Evolutionary conservation across 768 basidiomycete species (phyloP).

Genomic region (Suillus hirtellus): DNA sequence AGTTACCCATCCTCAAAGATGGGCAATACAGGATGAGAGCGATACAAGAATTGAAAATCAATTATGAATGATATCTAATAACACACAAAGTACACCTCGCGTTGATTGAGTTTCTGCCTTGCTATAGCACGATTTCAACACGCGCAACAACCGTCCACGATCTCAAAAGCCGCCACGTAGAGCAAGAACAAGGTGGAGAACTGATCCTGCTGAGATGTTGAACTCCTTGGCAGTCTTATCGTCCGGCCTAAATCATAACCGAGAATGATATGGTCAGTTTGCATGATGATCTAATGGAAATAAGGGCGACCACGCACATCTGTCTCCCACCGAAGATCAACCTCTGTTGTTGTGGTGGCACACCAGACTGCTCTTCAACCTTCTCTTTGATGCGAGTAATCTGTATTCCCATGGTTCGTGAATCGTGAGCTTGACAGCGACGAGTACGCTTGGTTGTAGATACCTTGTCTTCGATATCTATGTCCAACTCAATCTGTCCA

Average conservation of each 20-base stretch:
- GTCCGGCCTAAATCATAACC: conserved; percentile 62
- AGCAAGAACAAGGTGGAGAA: conserved; percentile 92
- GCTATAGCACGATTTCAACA: not conserved
- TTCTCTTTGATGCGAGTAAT: conserved; percentile 94
- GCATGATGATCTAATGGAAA: not conserved
- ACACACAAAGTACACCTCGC: conserved; percentile 16
- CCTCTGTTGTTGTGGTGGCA: conserved; percentile 94
- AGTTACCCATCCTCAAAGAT: not conserved
- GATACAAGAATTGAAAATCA: conserved; percentile 3
- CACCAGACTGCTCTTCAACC: conserved; percentile 97
- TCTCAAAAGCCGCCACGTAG: conserved; percentile 81
- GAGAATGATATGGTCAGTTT: not conserved
- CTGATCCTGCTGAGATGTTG: conserved; percentile 81
- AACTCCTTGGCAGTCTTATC: conserved; percentile 87
- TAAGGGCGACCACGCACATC: conserved; percentile 57
- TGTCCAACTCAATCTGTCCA: conserved; percentile 87
- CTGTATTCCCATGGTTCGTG: conserved; percentile 40
- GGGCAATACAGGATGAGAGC: not conserved
- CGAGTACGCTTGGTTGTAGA: not conserved
- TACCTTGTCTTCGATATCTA: conserved; percentile 89
- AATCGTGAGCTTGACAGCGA: conserved; percentile 10
- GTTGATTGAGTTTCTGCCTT: conserved; percentile 7
- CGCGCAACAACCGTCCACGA: not conserved
- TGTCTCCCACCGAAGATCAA: conserved; percentile 92
- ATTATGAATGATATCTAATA: conserved; percentile 18